Conservation (phyloP, 2,329 filamentous ascomycete species). For the Apiospora pterosperma region DNA sequence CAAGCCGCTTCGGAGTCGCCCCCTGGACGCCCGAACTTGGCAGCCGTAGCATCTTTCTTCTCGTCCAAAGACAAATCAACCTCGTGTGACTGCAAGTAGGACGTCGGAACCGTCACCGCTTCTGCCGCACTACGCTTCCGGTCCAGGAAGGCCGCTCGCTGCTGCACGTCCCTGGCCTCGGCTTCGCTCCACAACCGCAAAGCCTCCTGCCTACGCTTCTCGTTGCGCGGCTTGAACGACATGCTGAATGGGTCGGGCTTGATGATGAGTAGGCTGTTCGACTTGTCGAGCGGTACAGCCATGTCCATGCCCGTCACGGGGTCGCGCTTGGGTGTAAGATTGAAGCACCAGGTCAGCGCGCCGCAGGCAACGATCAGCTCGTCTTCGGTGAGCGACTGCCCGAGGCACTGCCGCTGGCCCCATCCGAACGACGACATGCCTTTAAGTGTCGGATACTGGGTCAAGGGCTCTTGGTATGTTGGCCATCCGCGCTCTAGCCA, state of each 20-base stretch:
- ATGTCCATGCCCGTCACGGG: constrained; percentile 35
- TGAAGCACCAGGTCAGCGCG: constrained; percentile 39
- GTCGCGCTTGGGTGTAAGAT: constrained; percentile 41
- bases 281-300: constrained; percentile 44
- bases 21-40: background rate
- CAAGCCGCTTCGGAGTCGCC: background rate
- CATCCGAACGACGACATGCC: constrained; percentile 53
- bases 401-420: constrained; percentile 42
- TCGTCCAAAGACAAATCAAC: background rate
- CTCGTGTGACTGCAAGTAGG: background rate
- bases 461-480: constrained; percentile 48
- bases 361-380: constrained; percentile 49
- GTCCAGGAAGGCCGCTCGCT: constrained; percentile 24
- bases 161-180: constrained; percentile 21
- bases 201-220: constrained; percentile 33
- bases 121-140: background rate
- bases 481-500: constrained; percentile 49
- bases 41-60: background rate
- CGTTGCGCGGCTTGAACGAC: constrained; percentile 48
- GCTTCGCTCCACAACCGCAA: constrained; percentile 33
- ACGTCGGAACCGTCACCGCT: background rate
- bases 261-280: constrained; percentile 52
- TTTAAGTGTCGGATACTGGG: constrained; percentile 47
- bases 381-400: constrained; percentile 35
- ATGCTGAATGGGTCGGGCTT: constrained; percentile 54